phyloP scores from a whole-genome alignment of 2,329 filamentous ascomycete genomes.

The Macrophomina phaseolina region DNA sequence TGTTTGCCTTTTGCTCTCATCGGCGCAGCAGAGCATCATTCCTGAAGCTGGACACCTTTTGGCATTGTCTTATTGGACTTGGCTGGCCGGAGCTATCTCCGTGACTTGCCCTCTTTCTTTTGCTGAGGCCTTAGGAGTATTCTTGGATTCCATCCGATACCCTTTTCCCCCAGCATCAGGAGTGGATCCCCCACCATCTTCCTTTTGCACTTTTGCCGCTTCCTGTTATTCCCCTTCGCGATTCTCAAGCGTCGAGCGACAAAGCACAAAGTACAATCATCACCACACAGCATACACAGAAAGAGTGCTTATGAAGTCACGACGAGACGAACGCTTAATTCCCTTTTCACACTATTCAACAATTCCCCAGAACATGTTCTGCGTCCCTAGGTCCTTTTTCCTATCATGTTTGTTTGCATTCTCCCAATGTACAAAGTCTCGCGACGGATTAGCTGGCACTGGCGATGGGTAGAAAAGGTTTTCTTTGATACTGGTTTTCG shows the following conservation, averaged over 20 bases:
- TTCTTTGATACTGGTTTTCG: neutral
- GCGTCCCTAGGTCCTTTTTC: neutral
- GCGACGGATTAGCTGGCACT: conserved; percentile 6
- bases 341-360: conserved; percentile 1
- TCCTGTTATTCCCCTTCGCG: neutral
- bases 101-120: neutral
- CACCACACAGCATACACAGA: conserved; percentile 13
- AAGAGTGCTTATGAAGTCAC: conserved; percentile 22
- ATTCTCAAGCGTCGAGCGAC: conserved; percentile 14
- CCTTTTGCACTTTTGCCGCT: neutral
- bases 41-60: conserved; percentile 8
- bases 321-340: conserved; percentile 22
- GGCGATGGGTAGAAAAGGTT: conserved; percentile 19
- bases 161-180: neutral
- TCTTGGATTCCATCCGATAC: conserved; percentile 5
- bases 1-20: neutral
- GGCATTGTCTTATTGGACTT: conserved; percentile 12
- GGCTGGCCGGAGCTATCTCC: neutral
- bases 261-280: conserved; percentile 14
- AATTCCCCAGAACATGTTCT: neutral
- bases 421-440: conserved; percentile 11
- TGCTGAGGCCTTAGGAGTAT: conserved; percentile 1
- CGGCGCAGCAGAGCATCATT: neutral
- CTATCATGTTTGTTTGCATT: neutral
- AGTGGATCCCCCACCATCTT: neutral